Evolutionary conservation across 441 rosid genomes (phyloP).

Genomic region (Biscutella laevigata): DNA sequence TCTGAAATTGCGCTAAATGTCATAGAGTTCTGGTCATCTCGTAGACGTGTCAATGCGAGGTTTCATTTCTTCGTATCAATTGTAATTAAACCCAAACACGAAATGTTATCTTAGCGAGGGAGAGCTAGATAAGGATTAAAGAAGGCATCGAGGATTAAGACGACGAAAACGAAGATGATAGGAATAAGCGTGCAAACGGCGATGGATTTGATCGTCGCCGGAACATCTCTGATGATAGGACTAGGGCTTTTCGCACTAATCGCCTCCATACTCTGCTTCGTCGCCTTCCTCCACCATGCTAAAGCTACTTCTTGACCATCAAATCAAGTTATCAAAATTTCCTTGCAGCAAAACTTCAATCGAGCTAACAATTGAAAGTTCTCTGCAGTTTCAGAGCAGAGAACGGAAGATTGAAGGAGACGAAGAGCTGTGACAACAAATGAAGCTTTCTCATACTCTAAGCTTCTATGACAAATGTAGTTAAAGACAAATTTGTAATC

Average conservation of each 20-base stretch:
- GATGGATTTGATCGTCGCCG: slow-evolving; percentile 66
- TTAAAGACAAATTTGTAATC: slow-evolving; percentile 4
- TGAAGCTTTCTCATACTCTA: neutral
- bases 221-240: slow-evolving; percentile 58
- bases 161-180: neutral
- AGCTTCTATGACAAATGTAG: slow-evolving; percentile 8
- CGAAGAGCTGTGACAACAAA: too few species aligned
- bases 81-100: neutral
- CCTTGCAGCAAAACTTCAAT: neutral
- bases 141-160: neutral
- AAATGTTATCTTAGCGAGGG: neutral
- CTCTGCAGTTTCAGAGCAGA: neutral
- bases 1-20: slow-evolving; percentile 18
- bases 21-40: slow-evolving; percentile 11
- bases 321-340: slow-evolving; percentile 1
- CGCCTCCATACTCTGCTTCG: slow-evolving; percentile 62
- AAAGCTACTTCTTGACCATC: slow-evolving; percentile 27
- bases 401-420: neutral
- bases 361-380: neutral
- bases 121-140: neutral
- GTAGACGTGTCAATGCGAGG: slow-evolving; percentile 14
- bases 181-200: too few species aligned
- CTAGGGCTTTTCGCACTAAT: slow-evolving; percentile 57
- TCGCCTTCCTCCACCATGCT: slow-evolving; percentile 59
- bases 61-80: slow-evolving; percentile 2